Base-by-base conservation (phyloP, 768 basidiomycete genomes). In the Auricularia sp. region DNA sequence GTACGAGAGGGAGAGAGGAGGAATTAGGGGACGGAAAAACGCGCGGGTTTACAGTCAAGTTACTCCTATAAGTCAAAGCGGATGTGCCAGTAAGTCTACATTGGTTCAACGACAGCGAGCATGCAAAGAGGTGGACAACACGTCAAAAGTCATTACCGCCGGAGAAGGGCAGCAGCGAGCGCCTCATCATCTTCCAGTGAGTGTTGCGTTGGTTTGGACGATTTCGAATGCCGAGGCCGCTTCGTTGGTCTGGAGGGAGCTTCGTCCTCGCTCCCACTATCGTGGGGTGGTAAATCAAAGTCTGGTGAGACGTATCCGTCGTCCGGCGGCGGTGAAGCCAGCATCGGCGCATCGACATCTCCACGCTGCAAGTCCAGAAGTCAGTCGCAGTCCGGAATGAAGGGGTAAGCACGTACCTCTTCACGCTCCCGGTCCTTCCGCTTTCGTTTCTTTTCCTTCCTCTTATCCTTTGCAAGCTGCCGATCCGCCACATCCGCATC, bases 371-470 rank as follows among this genome's bases (percentile, higher is more conserved):
- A 54, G 61, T 67, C 64, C 65, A 67, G 68, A 65, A 54, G 45
- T 64, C 66, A 67, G 47, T 67, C 68, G 11, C 35, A 65, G 70
- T 54, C 5, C 21, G 5, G 34, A 21, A 29, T 13, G 35, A 34
- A 63, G 21, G 56, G n/a, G 3, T 54, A 33, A 35, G 62, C 62
- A 35, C 10, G 7, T 8, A 37, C 45, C 6, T 13, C 65, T 39
- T 74, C 80, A 64, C 75, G 78, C 71, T 92, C 89, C 44, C 83
- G 81, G 64, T 92, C 89, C 76, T 95, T 96, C 71, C 90, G 79
- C 77, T 94, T 96, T 67, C 91, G 78, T 79, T 96, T 97, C 82
- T 91, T 94, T 74, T 97, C 95, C 67, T 82, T 77, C 77, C 87
- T 90, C 82, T 94, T 95, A 72, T 89, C 92, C 73, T 82, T 89